Evolutionary conservation across 257 asterid genomes (phyloP), one percentile per base, ranked within the genome.

Genomic region (Solanum arcanum): DNA sequence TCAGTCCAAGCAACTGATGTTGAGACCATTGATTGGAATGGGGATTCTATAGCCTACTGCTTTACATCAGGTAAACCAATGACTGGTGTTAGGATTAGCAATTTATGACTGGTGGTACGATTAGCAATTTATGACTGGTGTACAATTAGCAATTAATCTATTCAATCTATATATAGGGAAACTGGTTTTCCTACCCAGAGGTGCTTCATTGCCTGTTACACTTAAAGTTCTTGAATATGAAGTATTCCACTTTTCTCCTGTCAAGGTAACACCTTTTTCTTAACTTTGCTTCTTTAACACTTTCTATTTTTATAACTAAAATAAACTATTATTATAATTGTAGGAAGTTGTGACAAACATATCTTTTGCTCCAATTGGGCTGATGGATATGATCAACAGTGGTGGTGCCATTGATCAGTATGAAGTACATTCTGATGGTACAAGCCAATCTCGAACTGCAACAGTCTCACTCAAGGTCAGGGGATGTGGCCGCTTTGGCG

Each of bases 401-500:
- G 88, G 96, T 66, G 99, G 99, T 52, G 99, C 98, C 31, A 90
- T 94, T 88, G 98, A 96, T 89, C 92, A 91, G 75, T 87, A 89
- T 25, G 95, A 94, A 42, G 91, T 93, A 64, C 91, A 49, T 12
- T 60, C 42, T 41, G 90, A 88, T 74, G 91, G 78, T 44, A 88
- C 85, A 66, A 89, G 86, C 75, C 86, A 89, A 18, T 52, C 82
- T n/a, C 41, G 90, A 25, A 90, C 90, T 42, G 95, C 94, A 44
- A 93, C 92, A 15, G 85, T 95, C 88, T 85, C 89, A 25, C 90
- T 95, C n/a, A 89, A 90, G 86, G 94, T 90, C 75, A 90, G 97
- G 89, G 99, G 99, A 86, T 94, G 97, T 82, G 99, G 99, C 72
- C 92, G 91, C 12, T 96, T 95, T 47, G 99, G 99, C 10, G 88